Conservation (phyloP, 805 yeast species). For the Sugiyamaella qingdaonensis region DNA sequence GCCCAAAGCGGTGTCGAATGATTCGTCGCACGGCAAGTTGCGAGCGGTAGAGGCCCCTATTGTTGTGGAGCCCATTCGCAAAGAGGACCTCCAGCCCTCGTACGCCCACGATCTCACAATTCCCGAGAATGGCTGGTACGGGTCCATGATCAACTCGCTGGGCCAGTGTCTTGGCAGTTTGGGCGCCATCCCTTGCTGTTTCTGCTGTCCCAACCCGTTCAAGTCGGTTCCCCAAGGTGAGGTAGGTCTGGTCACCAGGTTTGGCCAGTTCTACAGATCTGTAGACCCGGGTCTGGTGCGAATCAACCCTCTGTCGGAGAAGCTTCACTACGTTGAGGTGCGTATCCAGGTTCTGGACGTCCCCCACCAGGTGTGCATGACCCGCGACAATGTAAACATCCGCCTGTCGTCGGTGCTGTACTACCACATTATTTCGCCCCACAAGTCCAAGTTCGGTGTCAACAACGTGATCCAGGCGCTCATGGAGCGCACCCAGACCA, state of each 20-base stretch:
- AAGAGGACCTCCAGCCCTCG: constrained; percentile 28
- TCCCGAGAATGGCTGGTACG: constrained; percentile 37
- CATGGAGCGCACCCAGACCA: constrained; percentile 65
- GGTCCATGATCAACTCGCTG: constrained; percentile 26
- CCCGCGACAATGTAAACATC: constrained; percentile 65
- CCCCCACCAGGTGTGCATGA: constrained; percentile 64
- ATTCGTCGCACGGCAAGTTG: not conserved
- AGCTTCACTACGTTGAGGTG: constrained; percentile 46
- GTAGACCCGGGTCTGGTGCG: constrained; percentile 67
- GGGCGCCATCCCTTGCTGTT: constrained; percentile 53
- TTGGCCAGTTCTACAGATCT: constrained; percentile 60
- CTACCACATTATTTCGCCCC: constrained; percentile 64
- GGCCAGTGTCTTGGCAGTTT: constrained; percentile 50
- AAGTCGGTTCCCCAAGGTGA: constrained; percentile 58
- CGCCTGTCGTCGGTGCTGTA: constrained; percentile 62
- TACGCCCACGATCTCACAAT: constrained; percentile 36
- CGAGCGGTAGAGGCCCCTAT: constrained; percentile 18
- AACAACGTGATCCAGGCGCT: constrained; percentile 51
- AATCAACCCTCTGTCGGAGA: constrained; percentile 63
- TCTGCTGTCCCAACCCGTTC: constrained; percentile 57
- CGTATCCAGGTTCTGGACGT: constrained; percentile 58
- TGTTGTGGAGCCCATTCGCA: constrained; percentile 26
- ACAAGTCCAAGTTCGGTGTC: constrained; percentile 58
- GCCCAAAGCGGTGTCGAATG: not conserved
- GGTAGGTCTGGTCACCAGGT: constrained; percentile 62